Conservation (phyloP, 306 rosid species). For the Sicyos baderoa region DNA sequence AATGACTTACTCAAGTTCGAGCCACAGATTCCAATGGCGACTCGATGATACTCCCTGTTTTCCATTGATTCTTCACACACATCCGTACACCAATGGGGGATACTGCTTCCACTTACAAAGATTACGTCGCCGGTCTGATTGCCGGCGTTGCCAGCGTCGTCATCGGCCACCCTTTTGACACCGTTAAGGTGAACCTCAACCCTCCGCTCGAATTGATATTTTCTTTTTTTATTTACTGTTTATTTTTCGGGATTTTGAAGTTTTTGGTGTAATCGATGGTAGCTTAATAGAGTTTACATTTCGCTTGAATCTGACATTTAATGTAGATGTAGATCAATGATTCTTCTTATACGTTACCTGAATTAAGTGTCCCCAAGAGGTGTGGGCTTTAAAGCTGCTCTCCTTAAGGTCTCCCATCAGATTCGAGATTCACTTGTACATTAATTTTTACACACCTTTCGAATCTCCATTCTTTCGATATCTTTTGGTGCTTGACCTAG, state of each 20-base stretch:
- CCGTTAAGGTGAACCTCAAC: constrained; percentile 63
- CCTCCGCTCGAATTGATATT: no score
- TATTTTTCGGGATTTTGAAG: neutral
- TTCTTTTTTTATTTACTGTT: neutral
- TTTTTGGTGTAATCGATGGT: neutral
- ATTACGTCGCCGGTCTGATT: constrained; percentile 56
- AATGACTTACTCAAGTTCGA: neutral
- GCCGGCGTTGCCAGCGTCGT: constrained; percentile 55
- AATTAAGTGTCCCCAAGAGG: no score
- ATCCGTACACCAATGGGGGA: constrained; percentile 51
- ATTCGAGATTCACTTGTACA: no score
- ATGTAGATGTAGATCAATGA: no score
- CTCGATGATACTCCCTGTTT: constrained; percentile 5
- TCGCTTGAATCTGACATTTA: no score
- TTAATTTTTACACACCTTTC: no score
- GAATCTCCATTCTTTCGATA: no score
- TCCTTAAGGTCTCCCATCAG: no score
- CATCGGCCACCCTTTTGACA: constrained; percentile 55
- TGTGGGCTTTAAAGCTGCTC: no score
- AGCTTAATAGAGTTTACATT: no score
- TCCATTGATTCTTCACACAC: neutral
- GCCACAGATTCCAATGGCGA: neutral
- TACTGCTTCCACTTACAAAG: constrained; percentile 40
- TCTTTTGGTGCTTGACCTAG: no score
- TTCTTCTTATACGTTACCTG: no score